Percentiles rank a stretch among this genome's conserved stretches.
These are phyloP conservation scores for Didymella segeticola DNA, from an alignment of 2,329 filamentous ascomycete species.

Conservation along the genomic window DNA sequence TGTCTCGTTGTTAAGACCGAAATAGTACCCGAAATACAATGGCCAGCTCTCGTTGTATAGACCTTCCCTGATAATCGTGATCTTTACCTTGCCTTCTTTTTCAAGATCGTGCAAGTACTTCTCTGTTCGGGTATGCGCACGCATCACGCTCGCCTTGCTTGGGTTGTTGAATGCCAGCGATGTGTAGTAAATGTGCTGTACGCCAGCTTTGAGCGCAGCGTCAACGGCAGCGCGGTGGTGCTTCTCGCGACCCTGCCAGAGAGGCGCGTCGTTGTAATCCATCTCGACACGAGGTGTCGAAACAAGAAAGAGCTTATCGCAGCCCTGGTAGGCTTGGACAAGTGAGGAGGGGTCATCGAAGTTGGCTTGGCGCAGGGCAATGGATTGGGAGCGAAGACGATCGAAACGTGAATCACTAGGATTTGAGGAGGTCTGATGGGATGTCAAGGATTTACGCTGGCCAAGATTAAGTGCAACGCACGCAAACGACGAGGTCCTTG, in stretches of 20 bases:
- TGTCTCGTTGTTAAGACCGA: conserved; percentile 41
- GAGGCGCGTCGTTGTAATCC: conserved; percentile 53
- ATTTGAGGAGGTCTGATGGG: conserved; percentile 29
- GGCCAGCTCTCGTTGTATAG: conserved; percentile 58
- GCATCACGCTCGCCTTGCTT: conserved; percentile 54
- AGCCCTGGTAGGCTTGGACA: conserved; percentile 46
- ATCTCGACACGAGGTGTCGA: conserved; percentile 53
- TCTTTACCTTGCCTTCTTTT: conserved; percentile 24
- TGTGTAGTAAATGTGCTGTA: conserved; percentile 57
- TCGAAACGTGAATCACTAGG: conserved; percentile 31
- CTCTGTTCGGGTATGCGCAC: conserved; percentile 56
- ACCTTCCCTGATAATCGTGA: conserved; percentile 53
- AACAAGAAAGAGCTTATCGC: conserved; percentile 54
- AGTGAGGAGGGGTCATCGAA: conserved; percentile 49
- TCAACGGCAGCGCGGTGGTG: conserved; percentile 54
- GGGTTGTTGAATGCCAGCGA: conserved; percentile 52
- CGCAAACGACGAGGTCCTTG: conserved; percentile 48
- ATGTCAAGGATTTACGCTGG: background rate
- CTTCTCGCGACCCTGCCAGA: conserved; percentile 52
- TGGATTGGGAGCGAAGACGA: conserved; percentile 36
- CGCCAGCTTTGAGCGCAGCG: conserved; percentile 50
- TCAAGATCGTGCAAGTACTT: conserved; percentile 45
- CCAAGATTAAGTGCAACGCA: conserved; percentile 15
- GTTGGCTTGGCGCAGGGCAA: conserved; percentile 48
- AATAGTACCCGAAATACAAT: conserved; percentile 56